Percentiles rank a stretch among this genome's conserved stretches.
Conservation (phyloP, 148 eudicot genomes). For the Fagopyrum homotropicum region DNA sequence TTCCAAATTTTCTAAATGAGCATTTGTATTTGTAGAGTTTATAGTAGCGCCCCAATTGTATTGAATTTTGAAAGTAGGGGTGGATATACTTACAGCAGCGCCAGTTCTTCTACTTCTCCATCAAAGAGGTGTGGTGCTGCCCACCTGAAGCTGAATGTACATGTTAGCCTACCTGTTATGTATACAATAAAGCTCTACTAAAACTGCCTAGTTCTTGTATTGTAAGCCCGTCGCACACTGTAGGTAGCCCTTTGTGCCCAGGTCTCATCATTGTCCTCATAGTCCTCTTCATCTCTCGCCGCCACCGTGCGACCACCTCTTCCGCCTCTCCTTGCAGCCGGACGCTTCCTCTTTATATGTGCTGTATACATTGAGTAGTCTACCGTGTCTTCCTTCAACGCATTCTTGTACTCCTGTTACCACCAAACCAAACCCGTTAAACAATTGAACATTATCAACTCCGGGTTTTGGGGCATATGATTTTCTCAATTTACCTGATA, state of each 20-base stretch:
- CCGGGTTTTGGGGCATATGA: background rate
- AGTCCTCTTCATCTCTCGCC: slow-evolving; percentile 29
- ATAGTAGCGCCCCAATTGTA: background rate
- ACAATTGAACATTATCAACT: background rate
- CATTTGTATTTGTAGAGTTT: background rate
- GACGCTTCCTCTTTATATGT: slow-evolving; percentile 75
- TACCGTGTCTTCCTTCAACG: slow-evolving; percentile 82
- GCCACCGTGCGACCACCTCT: slow-evolving; percentile 29
- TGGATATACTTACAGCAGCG: background rate
- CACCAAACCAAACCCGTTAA: background rate
- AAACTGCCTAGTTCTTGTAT: slow-evolving; percentile 44
- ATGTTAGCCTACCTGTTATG: slow-evolving; percentile 66
- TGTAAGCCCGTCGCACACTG: slow-evolving; percentile 38
- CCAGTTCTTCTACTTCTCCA: background rate
- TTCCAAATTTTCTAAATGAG: background rate
- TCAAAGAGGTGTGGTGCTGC: background rate
- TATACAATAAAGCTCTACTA: slow-evolving; percentile 37
- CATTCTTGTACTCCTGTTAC: slow-evolving; percentile 77
- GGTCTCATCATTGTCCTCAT: slow-evolving; percentile 39
- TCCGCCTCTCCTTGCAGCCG: slow-evolving; percentile 55
- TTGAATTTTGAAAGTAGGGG: background rate
- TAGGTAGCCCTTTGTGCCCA: slow-evolving; percentile 29
- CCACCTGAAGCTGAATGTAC: slow-evolving; percentile 37
- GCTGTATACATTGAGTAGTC: slow-evolving; percentile 91
- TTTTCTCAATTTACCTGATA: slow-evolving; percentile 53